Evolutionary conservation across 2,329 filamentous ascomycete genomes (phyloP).

Genomic region (Amesomyces nigricolor): DNA sequence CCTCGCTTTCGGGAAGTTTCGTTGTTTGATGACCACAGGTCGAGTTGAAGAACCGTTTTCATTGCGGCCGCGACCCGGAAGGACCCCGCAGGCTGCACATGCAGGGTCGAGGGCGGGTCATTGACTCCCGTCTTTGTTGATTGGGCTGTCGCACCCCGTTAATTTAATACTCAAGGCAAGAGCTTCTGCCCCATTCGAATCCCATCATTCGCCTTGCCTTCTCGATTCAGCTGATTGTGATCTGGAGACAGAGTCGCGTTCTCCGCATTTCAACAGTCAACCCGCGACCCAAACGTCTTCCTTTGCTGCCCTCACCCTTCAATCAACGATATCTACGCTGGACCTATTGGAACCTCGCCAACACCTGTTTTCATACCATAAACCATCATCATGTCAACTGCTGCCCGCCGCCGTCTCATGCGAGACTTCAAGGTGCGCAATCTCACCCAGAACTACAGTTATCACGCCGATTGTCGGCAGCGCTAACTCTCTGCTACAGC

Average conservation of each 20-base stretch:
- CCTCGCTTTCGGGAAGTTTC: no score
- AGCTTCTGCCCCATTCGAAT: slow-evolving; percentile 7
- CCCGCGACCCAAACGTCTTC: neutral
- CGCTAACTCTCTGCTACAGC: slow-evolving; percentile 45
- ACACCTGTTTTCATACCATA: neutral
- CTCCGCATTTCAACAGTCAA: neutral
- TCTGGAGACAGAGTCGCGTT: neutral
- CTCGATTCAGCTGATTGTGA: neutral
- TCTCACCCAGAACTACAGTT: neutral
- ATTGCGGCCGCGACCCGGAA: neutral
- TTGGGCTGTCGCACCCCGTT: slow-evolving; percentile 4
- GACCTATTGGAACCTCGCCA: neutral
- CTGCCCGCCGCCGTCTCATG: slow-evolving; percentile 93
- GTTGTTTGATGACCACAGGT: no score
- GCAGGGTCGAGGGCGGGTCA: neutral
- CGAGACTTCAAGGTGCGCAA: slow-evolving; percentile 87
- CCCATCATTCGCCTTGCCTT: slow-evolving; percentile 7
- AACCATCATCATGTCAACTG: slow-evolving; percentile 62
- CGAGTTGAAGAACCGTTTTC: neutral
- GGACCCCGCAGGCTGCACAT: no score
- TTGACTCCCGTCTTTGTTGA: neutral
- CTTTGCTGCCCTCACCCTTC: no score
- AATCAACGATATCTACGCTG: no score
- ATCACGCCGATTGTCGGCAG: neutral
- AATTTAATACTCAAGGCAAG: slow-evolving; percentile 2